Conservation (phyloP, 257 asterid species). For the Solanum piurae region DNA sequence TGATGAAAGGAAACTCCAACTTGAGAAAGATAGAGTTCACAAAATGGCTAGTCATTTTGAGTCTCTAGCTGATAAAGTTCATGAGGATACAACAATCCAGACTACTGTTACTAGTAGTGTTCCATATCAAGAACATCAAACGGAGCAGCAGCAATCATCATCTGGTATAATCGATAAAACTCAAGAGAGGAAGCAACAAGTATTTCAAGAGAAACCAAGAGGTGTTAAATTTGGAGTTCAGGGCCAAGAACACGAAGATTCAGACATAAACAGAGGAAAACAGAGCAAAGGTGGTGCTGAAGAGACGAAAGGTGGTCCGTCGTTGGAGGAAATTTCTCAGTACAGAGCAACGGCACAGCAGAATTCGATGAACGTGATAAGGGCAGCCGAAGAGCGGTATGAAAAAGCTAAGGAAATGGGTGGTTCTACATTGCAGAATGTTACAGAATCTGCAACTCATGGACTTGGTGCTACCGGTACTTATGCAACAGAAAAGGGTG, state of each 20-base stretch:
- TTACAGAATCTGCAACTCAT: constrained; percentile 4
- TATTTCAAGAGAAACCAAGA: too few relatives aligned
- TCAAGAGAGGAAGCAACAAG: not conserved
- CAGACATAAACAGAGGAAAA: not conserved
- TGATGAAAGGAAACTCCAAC: constrained; percentile 13
- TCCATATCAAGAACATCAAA: not conserved
- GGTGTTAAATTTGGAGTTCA: constrained; percentile 11
- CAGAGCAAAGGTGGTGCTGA: not conserved
- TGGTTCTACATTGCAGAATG: not conserved
- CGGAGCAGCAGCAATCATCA: not conserved
- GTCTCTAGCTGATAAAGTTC: constrained; percentile 26
- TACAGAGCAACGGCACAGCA: constrained; percentile 53
- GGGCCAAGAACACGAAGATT: not conserved
- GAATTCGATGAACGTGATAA: constrained; percentile 39
- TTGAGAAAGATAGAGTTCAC: constrained; percentile 47
- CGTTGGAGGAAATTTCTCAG: constrained; percentile 44
- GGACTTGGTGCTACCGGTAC: not conserved
- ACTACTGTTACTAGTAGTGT: not conserved
- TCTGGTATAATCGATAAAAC: not conserved
- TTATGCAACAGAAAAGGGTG: constrained; percentile 7
- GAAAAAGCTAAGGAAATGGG: constrained; percentile 16
- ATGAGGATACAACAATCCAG: not conserved
- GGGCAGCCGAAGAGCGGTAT: constrained; percentile 37
- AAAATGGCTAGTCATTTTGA: constrained; percentile 44
- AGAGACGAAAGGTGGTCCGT: not conserved